Percentiles rank a stretch among this genome's conserved stretches.
phyloP scores from a whole-genome alignment of 192 early-diverging fungal species.

The Chytriomyces sp. region DNA sequence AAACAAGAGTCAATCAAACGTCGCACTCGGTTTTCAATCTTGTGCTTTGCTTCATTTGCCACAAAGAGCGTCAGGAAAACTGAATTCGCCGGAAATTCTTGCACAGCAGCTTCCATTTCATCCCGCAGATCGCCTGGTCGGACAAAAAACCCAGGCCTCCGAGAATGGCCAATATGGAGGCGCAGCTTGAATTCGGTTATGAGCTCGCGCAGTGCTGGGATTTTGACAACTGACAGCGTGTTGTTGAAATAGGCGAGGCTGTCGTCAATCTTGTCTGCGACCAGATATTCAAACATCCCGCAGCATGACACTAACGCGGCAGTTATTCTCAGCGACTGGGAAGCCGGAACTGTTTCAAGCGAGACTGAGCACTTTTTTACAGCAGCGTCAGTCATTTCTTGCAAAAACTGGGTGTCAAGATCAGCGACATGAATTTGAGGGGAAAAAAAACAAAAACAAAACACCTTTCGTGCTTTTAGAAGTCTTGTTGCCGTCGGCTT shows the following conservation, averaged over 20 bases:
- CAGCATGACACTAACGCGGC: conserved; percentile 1
- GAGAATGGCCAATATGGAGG: conserved; percentile 33
- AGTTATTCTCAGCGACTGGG: conserved; percentile 16
- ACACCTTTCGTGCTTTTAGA: conserved; percentile 32
- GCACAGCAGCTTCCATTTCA: conserved; percentile 50
- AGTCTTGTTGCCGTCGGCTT: conserved; percentile 29
- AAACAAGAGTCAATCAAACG: conserved; percentile 46
- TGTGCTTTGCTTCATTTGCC: conserved; percentile 65
- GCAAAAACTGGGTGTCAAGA: conserved; percentile 5
- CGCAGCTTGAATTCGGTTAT: conserved; percentile 32
- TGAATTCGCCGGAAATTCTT: conserved; percentile 61
- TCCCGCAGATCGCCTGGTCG: conserved; percentile 54
- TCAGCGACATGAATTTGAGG: background rate
- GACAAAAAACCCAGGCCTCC: conserved; percentile 37
- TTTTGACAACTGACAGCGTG: background rate
- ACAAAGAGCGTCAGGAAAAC: conserved; percentile 59
- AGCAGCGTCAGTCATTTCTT: background rate
- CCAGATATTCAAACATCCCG: conserved; percentile 16
- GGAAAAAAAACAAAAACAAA: background rate
- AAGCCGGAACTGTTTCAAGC: conserved; percentile 2
- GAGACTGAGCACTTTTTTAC: conserved; percentile 15
- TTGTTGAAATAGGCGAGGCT: background rate
- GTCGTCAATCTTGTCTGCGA: conserved; percentile 10
- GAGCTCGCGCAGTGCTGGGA: conserved; percentile 34
- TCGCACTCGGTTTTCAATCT: conserved; percentile 65